Percentiles rank a stretch among this genome's conserved stretches.
These are phyloP conservation scores for Trichoderma koningii DNA, from an alignment of 2,329 filamentous ascomycete species.

Conservation along the genomic window DNA sequence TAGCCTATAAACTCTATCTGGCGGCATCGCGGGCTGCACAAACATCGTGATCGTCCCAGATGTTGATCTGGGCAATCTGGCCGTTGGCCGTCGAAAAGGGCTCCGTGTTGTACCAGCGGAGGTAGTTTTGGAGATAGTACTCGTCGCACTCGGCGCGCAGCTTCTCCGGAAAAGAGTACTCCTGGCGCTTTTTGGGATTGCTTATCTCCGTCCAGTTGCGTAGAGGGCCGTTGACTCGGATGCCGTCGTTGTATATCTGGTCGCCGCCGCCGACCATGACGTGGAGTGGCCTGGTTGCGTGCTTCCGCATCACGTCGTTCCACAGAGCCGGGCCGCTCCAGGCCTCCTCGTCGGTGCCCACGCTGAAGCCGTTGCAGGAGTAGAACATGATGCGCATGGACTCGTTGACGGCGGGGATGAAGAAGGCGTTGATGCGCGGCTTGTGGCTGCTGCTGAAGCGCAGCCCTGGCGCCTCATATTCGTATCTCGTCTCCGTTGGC, in stretches of 20 bases:
- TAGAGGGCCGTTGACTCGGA: constrained; percentile 81
- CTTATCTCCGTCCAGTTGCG: constrained; percentile 79
- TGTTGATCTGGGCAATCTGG: constrained; percentile 93
- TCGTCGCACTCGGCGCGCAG: constrained; percentile 83
- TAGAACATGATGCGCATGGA: constrained; percentile 99
- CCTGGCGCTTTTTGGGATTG: constrained; percentile 79
- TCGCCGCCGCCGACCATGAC: constrained; percentile 95
- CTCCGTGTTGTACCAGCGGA: constrained; percentile 79
- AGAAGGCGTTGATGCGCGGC: constrained; percentile 69
- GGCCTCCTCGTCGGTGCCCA: constrained; percentile 79
- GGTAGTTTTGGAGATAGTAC: constrained; percentile 89
- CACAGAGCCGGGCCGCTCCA: constrained; percentile 92
- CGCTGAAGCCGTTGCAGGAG: constrained; percentile 94
- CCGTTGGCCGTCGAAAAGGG: constrained; percentile 84
- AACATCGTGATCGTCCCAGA: constrained; percentile 94
- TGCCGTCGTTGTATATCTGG: constrained; percentile 94
- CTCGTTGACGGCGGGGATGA: constrained; percentile 77
- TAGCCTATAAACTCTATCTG: constrained; percentile 44
- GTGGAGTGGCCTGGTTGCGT: constrained; percentile 81
- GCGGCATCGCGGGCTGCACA: constrained; percentile 40
- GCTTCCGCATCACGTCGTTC: constrained; percentile 87
- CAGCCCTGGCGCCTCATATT: constrained; percentile 72
- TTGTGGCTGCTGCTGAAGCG: constrained; percentile 60
- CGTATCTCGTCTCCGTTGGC: constrained; percentile 70
- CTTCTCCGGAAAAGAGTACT: constrained; percentile 73